Conservation (phyloP, 768 basidiomycete genomes). For the Mycena filopes region DNA sequence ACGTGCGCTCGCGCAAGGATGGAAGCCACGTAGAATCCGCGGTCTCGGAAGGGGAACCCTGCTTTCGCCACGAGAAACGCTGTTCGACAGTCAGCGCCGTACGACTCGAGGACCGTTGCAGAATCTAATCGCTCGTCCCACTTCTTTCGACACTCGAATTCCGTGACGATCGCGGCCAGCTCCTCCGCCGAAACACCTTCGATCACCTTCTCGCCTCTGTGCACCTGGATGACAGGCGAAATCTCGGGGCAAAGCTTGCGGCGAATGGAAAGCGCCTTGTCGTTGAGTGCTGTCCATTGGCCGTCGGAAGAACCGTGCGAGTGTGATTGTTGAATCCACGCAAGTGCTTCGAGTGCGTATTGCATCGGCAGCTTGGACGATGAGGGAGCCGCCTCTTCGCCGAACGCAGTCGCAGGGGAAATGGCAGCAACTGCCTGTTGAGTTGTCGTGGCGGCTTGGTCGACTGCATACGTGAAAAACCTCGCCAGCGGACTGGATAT, state of each 20-base stretch:
- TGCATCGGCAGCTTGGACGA: slow-evolving; percentile 78
- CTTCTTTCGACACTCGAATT: slow-evolving; percentile 74
- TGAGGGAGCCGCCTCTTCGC: slow-evolving; percentile 56
- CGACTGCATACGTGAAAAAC: slow-evolving; percentile 80
- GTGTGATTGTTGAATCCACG: slow-evolving; percentile 82
- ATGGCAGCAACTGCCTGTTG: slow-evolving; percentile 84
- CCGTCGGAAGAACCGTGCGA: slow-evolving; percentile 62
- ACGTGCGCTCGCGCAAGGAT: slow-evolving; percentile 70
- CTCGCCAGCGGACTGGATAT: slow-evolving; percentile 76
- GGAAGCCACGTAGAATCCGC: slow-evolving; percentile 87
- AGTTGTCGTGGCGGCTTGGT: slow-evolving; percentile 77
- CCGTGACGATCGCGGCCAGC: slow-evolving; percentile 76
- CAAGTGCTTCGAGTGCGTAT: slow-evolving; percentile 83
- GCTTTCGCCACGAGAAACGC: slow-evolving; percentile 78
- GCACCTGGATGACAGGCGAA: slow-evolving; percentile 84
- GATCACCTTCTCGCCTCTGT: slow-evolving; percentile 90
- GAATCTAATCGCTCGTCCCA: slow-evolving; percentile 92
- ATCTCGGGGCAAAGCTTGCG: slow-evolving; percentile 81
- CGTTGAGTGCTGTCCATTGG: slow-evolving; percentile 77
- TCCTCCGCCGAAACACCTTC: slow-evolving; percentile 96
- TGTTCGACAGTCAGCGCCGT: slow-evolving; percentile 78
- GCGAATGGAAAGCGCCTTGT: slow-evolving; percentile 81
- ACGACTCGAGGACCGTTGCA: slow-evolving; percentile 76
- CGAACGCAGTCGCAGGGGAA: slow-evolving; percentile 61
- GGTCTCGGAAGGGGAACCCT: slow-evolving; percentile 90